Evolutionary conservation across 2,329 filamentous ascomycete species (phyloP), one percentile per base, ranked within the genome.

Genomic region (Incumbomyces delicatus): DNA sequence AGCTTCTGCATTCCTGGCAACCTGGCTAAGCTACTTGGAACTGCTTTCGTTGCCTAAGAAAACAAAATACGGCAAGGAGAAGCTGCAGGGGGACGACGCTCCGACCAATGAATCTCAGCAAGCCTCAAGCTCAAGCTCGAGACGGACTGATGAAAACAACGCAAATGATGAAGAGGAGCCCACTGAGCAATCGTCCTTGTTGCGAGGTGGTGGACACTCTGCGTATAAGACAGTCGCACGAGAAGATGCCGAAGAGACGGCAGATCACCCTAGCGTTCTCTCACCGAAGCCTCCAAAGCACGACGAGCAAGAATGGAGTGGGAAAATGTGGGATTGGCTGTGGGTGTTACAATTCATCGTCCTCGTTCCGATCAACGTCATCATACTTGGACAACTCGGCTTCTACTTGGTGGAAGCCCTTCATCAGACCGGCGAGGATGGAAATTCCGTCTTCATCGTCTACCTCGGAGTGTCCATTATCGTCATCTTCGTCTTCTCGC

Each of bases 261-360:
- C 52, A 40, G 46, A 22, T 36, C 37, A 16, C 42, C 50, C 6
- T 46, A 57, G 49, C 57, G 55, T 44, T 54, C 59, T 14, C 45
- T 47, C 42, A 47, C 46, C 11, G 29, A 41, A n/a, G 49, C 20
- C 12, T 22, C 13, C 33, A 6, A 34, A 41, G 16, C 44, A 46
- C 20, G 44, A 46, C 14, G 92, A 96, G 61, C 92, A 96, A 63
- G 69, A 75, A 12, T 98, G 92, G 92, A 94, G 87, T 43, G 76
- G 76, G 3, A 75, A 75, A 32, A 68, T 96, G 45, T 87, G 87
- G 1, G 78, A 75, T 37, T 95, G 85, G 84, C 81, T 85, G 14
- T 98, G 92, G 92, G 65, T 92, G 35, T 57, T 94, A 14, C 89
- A 98, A 59, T 83, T 95, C 53, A 69, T 96, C 2, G 61, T 95